Percentiles rank a stretch among this genome's conserved stretches.
Evolutionary conservation across 176 grass and related monocot genomes (phyloP).

Genomic region (Triticum turgidum): DNA sequence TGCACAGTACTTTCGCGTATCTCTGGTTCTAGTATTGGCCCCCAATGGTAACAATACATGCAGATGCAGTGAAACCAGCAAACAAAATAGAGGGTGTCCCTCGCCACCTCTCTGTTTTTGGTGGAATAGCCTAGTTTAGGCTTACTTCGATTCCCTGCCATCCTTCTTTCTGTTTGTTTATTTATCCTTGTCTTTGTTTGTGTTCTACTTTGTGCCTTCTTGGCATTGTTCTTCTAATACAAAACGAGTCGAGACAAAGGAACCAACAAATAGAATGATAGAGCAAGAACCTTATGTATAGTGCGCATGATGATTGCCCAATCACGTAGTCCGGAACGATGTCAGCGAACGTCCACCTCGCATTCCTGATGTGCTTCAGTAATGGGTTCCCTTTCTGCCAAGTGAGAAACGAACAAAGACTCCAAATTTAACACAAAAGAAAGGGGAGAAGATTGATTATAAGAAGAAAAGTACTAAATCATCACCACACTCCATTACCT

Average conservation of each 20-base stretch:
- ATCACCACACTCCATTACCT: constrained; percentile 49
- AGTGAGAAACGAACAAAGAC: constrained; percentile 7
- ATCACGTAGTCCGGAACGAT: constrained; percentile 80
- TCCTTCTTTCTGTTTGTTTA: neutral
- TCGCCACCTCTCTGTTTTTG: neutral
- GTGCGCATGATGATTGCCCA: constrained; percentile 82
- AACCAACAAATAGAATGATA: constrained; percentile 20
- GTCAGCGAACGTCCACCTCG: constrained; percentile 78
- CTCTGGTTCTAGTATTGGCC: neutral
- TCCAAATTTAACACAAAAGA: neutral
- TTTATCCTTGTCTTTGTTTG: neutral
- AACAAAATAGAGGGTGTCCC: neutral
- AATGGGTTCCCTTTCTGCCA: constrained; percentile 88
- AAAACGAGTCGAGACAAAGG: neutral
- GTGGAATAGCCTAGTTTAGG: neutral
- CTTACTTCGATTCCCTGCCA: neutral
- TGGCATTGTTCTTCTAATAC: too few relatives aligned
- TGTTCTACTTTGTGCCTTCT: neutral
- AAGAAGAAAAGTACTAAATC: constrained; percentile 8
- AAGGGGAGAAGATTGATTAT: neutral
- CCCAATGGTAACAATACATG: neutral
- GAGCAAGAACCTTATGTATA: constrained; percentile 75
- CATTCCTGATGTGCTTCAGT: constrained; percentile 96
- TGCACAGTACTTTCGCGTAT: neutral
- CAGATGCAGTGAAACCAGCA: neutral